Percentiles rank a stretch among this genome's conserved stretches.
phyloP scores from a whole-genome alignment of 2,329 filamentous ascomycete species.

The Hymenoscyphus fructigenus region DNA sequence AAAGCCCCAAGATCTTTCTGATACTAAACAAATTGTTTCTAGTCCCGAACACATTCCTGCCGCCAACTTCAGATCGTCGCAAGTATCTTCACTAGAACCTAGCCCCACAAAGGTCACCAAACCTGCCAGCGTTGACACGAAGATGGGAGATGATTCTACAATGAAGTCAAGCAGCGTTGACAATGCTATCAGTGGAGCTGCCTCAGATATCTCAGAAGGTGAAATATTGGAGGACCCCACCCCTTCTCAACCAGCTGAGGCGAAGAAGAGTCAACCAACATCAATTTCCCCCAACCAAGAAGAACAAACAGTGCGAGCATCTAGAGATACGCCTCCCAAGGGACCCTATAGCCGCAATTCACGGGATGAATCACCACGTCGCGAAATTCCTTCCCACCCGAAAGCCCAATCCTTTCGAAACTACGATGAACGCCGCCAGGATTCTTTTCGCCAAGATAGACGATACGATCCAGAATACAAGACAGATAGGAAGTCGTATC shows the following conservation, averaged over 20 bases:
- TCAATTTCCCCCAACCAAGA: slow-evolving; percentile 19
- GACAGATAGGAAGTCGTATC: slow-evolving; percentile 23
- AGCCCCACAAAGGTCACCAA: slow-evolving; percentile 25
- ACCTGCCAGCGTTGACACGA: slow-evolving; percentile 18
- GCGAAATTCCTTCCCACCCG: slow-evolving; percentile 18
- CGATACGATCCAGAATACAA: slow-evolving; percentile 16
- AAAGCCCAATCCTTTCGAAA: slow-evolving; percentile 18
- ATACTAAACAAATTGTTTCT: slow-evolving; percentile 13
- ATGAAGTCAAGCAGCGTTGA: slow-evolving; percentile 12
- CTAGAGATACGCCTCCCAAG: slow-evolving; percentile 13
- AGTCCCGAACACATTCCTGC: slow-evolving; percentile 8
- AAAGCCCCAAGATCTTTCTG: slow-evolving; percentile 18
- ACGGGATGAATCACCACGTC: slow-evolving; percentile 25
- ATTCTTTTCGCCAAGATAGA: slow-evolving; percentile 24
- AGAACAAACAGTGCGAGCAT: slow-evolving; percentile 9
- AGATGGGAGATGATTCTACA: slow-evolving; percentile 11
- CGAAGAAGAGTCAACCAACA: slow-evolving; percentile 21
- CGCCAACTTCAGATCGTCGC: slow-evolving; percentile 14
- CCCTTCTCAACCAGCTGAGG: slow-evolving; percentile 18
- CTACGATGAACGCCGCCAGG: slow-evolving; percentile 27
- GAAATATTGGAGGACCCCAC: slow-evolving; percentile 36
- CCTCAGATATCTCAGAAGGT: slow-evolving; percentile 33
- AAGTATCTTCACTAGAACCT: slow-evolving; percentile 26
- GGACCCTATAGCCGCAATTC: slow-evolving; percentile 2
- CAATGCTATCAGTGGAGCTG: slow-evolving; percentile 19